Conservation (phyloP, 805 yeast genomes). For the Brettanomyces custersianus region DNA sequence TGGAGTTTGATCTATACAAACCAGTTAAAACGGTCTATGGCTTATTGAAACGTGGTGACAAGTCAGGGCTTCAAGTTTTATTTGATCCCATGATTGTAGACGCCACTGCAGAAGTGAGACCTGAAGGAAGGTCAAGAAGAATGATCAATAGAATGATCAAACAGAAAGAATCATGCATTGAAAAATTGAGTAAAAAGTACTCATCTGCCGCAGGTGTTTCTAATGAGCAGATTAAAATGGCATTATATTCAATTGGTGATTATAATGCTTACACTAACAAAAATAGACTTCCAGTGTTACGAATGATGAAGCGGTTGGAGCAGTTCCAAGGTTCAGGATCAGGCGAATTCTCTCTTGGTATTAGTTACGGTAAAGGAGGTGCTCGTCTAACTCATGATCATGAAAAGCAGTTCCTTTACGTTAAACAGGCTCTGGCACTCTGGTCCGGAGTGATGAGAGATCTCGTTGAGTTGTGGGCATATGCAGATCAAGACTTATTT, state of each 20-base stretch:
- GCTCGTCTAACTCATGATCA: conserved; percentile 70
- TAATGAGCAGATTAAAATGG: conserved; percentile 61
- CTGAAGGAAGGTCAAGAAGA: conserved; percentile 45
- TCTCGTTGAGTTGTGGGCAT: conserved; percentile 68
- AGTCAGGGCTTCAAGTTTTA: conserved; percentile 33
- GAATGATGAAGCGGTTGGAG: conserved; percentile 50
- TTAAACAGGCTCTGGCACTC: conserved; percentile 60
- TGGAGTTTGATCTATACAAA: conserved; percentile 69
- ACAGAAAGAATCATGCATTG: conserved; percentile 62
- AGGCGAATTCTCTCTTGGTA: conserved; percentile 41
- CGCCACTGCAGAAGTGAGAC: conserved; percentile 62
- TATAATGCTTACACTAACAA: conserved; percentile 64
- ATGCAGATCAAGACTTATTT: conserved; percentile 66
- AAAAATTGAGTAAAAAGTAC: conserved; percentile 43
- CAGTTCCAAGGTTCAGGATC: conserved; percentile 26
- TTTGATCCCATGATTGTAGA: conserved; percentile 49
- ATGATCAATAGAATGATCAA: conserved; percentile 52
- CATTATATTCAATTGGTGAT: conserved; percentile 71
- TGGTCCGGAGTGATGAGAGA: conserved; percentile 77
- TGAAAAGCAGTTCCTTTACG: conserved; percentile 64
- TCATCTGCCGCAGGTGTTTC: conserved; percentile 30
- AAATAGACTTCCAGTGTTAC: conserved; percentile 57
- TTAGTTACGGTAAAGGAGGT: conserved; percentile 57
- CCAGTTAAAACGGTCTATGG: conserved; percentile 58
- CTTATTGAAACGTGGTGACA: conserved; percentile 31